phyloP scores from a whole-genome alignment of 176 grass and related monocot genomes.

The Oryza meyeriana region DNA sequence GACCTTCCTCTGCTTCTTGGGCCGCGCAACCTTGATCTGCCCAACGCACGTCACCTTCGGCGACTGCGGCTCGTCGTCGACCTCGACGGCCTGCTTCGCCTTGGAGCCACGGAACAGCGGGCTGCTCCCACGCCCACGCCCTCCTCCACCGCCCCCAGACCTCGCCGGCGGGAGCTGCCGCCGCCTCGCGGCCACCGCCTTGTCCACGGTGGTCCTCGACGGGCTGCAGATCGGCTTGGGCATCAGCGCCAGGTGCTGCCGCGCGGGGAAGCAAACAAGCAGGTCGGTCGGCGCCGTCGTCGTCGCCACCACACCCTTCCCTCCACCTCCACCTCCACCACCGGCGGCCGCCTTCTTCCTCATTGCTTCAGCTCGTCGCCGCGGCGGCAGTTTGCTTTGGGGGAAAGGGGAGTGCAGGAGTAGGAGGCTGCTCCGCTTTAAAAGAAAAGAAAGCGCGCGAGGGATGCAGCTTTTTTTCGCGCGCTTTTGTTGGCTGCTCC shows the following conservation, averaged over 20 bases:
- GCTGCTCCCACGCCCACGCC: conserved; percentile 38
- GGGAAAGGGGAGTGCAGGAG: not conserved
- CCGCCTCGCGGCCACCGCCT: conserved; percentile 47
- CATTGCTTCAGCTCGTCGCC: conserved; percentile 6
- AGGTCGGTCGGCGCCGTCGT: conserved; percentile 54
- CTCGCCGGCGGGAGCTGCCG: conserved; percentile 22
- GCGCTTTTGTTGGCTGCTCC: conserved; percentile 23
- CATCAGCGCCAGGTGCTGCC: conserved; percentile 73
- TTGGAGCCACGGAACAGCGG: conserved; percentile 51
- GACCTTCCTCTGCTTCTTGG: conserved; percentile 38
- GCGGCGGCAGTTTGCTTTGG: not conserved
- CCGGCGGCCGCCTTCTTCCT: conserved; percentile 14
- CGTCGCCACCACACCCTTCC: not conserved
- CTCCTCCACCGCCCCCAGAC: not conserved
- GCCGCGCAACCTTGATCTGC: conserved; percentile 67
- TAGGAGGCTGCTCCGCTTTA: conserved; percentile 25
- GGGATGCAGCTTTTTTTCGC: not conserved
- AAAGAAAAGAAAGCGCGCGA: conserved; percentile 47
- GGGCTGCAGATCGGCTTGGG: conserved; percentile 76
- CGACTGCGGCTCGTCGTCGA: conserved; percentile 63
- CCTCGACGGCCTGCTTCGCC: conserved; percentile 30
- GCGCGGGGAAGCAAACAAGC: conserved; percentile 73
- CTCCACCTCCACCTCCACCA: not conserved
- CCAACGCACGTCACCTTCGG: conserved; percentile 91
- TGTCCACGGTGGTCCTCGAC: conserved; percentile 50